phyloP scores from a whole-genome alignment of 2,329 filamentous ascomycete species.

The Fusarium setosum region DNA sequence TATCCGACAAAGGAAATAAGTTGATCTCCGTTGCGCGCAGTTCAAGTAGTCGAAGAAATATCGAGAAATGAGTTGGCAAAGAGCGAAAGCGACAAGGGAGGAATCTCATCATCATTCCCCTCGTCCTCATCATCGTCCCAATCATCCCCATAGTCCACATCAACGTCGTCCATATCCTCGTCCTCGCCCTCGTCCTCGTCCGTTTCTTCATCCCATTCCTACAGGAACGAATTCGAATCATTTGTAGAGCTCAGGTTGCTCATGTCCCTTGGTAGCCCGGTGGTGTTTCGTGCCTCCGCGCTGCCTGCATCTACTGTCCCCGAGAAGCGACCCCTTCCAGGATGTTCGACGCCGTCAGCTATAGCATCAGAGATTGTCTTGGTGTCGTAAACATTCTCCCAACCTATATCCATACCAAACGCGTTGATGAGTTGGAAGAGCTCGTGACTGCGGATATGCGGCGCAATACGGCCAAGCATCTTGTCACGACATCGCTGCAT shows the following conservation, averaged over 20 bases:
- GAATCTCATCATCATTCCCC: neutral
- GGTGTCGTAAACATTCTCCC: slow-evolving; percentile 49
- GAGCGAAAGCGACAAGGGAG: neutral
- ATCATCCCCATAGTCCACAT: no score
- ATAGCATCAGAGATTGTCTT: slow-evolving; percentile 46
- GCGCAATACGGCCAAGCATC: slow-evolving; percentile 50
- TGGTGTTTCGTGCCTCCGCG: neutral
- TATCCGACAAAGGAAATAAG: neutral
- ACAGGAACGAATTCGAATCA: slow-evolving; percentile 1
- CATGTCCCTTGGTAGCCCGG: neutral
- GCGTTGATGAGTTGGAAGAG: slow-evolving; percentile 40
- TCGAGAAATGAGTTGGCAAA: neutral
- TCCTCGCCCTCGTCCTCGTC: neutral
- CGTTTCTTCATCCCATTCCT: neutral
- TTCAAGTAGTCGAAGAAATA: neutral
- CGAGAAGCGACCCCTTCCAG: slow-evolving; percentile 55
- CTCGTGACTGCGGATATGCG: slow-evolving; percentile 46
- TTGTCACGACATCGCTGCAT: slow-evolving; percentile 53
- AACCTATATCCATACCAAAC: slow-evolving; percentile 52
- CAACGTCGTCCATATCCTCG: neutral
- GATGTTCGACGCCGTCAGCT: slow-evolving; percentile 49
- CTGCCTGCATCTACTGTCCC: slow-evolving; percentile 45
- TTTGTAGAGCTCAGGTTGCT: neutral
- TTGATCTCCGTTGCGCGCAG: neutral
- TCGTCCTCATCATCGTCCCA: neutral